Evolutionary conservation across 257 asterid species (phyloP).

Genomic region (Jacaranda mimosifolia): DNA sequence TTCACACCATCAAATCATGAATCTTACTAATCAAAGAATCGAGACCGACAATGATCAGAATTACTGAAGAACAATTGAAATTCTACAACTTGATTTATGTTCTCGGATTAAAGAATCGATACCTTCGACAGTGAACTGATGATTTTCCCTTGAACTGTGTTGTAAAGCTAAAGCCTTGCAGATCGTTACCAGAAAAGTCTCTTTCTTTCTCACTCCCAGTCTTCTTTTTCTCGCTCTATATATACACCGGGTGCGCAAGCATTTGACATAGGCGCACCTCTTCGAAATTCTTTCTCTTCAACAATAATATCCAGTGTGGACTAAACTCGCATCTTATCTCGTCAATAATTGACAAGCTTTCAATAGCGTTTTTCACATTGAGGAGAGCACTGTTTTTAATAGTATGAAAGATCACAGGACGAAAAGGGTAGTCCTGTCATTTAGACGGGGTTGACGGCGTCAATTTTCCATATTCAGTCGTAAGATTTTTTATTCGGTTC

Average conservation of each 20-base stretch:
- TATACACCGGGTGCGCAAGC: no score
- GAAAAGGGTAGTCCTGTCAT: constrained; percentile 35
- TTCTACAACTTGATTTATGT: background rate
- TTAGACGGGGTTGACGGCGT: background rate
- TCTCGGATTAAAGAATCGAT: constrained; percentile 11
- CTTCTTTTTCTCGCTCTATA: constrained; percentile 13
- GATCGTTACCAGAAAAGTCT: constrained; percentile 48
- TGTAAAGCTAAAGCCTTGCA: constrained; percentile 39
- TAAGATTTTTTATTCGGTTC: constrained; percentile 10
- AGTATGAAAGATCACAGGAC: constrained; percentile 22
- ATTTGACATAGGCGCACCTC: constrained; percentile 12
- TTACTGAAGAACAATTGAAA: constrained; percentile 10
- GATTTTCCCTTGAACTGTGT: constrained; percentile 33
- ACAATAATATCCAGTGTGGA: constrained; percentile 24
- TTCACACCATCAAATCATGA: constrained; percentile 34
- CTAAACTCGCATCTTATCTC: constrained; percentile 32
- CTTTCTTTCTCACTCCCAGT: constrained; percentile 40
- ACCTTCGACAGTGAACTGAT: constrained; percentile 39
- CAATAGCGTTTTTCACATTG: background rate
- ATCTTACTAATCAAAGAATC: constrained; percentile 17
- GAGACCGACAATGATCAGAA: constrained; percentile 24
- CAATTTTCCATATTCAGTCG: background rate
- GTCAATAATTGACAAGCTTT: background rate
- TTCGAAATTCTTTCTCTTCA: constrained; percentile 18
- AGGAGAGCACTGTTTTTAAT: background rate